Conservation (phyloP, 352 stramenopile species). For the Pythium rhizo-oryzae region DNA sequence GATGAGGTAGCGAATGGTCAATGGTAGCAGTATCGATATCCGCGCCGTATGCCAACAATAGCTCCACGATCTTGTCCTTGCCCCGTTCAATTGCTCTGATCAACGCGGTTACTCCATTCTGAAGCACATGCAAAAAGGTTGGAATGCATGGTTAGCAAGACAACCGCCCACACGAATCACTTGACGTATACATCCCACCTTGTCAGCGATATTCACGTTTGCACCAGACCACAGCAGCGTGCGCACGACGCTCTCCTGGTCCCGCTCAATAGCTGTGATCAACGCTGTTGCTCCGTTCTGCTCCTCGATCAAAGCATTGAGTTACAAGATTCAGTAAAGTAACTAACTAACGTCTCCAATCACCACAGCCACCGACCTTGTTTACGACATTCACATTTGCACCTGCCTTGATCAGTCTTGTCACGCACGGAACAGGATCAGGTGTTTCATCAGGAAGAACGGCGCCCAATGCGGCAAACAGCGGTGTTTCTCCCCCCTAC, state of each 20-base stretch:
- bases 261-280: neutral
- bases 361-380: neutral
- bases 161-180: neutral
- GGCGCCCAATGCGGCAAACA: neutral
- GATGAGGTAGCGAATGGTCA: neutral
- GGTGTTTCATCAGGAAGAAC: neutral
- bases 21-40: neutral
- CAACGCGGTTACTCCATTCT: neutral
- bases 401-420: neutral
- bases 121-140: neutral
- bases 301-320: neutral
- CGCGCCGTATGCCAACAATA: neutral
- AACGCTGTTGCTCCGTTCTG: slow-evolving; percentile 4
- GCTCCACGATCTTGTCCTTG: slow-evolving; percentile 3
- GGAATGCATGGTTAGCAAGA: neutral
- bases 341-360: neutral
- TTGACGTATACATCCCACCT: neutral
- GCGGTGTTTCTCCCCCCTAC: slow-evolving; percentile 5
- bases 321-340: neutral
- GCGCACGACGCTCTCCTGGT: too few relatives aligned
- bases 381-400: slow-evolving; percentile 2
- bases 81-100: neutral
- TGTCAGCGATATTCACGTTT: slow-evolving; percentile 4
- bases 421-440: slow-evolving; percentile 3
- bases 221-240: neutral